Evolutionary conservation across 2,329 filamentous ascomycete species (phyloP), one percentile per base, ranked within the genome.

Genomic region (Fusarium keratoplasticum): DNA sequence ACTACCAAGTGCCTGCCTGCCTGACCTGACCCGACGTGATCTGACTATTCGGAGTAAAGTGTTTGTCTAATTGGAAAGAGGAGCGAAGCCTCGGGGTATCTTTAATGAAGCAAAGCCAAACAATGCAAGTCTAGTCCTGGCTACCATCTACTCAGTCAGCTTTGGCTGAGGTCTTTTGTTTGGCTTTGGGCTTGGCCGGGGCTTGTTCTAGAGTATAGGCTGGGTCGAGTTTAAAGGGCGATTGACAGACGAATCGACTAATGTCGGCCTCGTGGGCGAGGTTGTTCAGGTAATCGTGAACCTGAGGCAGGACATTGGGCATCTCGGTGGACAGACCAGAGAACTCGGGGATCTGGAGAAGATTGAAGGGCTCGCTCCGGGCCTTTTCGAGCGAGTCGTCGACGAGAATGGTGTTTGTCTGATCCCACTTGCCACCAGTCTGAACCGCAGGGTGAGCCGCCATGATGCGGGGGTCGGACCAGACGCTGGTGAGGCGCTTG

Each of bases 301-400:
- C 89, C 74, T 88, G 86, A 0, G 88, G 87, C 60, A 92, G 79
- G 10, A 92, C 84, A 47, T 83, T 75, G 2, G 79, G 79, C 1
- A 73, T 52, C 77, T 89, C 88, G 8, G 78, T 69, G 3, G 68
- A 50, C 38, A 86, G 68, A 14, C 87, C 89, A 3, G 82, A 81
- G 79, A 96, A 98, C 82, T 97, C 95, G 1, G 95, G 94, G 25
- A 98, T 88, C 73, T 91, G 86, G 11, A 98, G 83, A 25, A 96
- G 87, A 77, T 98, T 98, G 83, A 90, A 89, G 1, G 96, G 96
- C 82, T 99, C 94, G 64, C 89, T 92, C 29, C 90, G 87, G 1
- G 92, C 95, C 85, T 98, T 99, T 78, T 95, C 88, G 1, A 83
- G 77, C 33, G 92, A 94, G 83, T 98, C 96, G 76, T 99, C 96